These are phyloP conservation scores for Aegilops longissima DNA, from an alignment of 176 grass and related monocot genomes.

Conservation along the genomic window DNA sequence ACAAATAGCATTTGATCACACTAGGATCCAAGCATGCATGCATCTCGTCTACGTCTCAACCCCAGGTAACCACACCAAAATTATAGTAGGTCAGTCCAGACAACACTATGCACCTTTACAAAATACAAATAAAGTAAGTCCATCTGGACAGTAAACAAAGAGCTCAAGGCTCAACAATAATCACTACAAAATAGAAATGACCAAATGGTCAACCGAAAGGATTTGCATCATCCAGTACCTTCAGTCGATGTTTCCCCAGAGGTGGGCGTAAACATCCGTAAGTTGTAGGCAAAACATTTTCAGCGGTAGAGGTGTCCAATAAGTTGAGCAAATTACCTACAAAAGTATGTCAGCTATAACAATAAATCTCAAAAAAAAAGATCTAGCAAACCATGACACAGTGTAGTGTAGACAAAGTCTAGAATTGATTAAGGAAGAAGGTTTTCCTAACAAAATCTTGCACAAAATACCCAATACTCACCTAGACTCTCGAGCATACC, in stretches of 20 bases:
- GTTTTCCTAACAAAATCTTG: not conserved
- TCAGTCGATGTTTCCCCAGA: constrained; percentile 90
- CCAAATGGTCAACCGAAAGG: constrained; percentile 17
- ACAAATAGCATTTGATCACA: not conserved
- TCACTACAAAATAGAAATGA: not conserved
- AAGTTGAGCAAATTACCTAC: constrained; percentile 86
- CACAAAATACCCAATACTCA: constrained; percentile 37
- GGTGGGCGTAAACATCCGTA: constrained; percentile 85
- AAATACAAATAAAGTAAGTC: constrained; percentile 1
- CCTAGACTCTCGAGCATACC: constrained; percentile 90
- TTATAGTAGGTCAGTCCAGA: not conserved
- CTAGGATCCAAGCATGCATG: constrained; percentile 4
- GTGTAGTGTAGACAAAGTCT: constrained; percentile 10
- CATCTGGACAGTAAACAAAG: constrained; percentile 10
- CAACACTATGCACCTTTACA: not conserved
- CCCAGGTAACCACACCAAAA: constrained; percentile 13
- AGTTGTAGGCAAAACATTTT: constrained; percentile 72
- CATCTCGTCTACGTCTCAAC: not conserved
- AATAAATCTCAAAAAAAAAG: constrained; percentile 17
- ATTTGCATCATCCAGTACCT: constrained; percentile 48
- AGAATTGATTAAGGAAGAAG: not conserved
- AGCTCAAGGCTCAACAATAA: not conserved
- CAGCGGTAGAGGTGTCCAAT: constrained; percentile 67
- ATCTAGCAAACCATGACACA: not conserved
- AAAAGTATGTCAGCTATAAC: constrained; percentile 30